Evolutionary conservation across 1,139 yeast species (phyloP), one percentile per base, ranked within the genome.

Genomic region (Pichia sp.): DNA sequence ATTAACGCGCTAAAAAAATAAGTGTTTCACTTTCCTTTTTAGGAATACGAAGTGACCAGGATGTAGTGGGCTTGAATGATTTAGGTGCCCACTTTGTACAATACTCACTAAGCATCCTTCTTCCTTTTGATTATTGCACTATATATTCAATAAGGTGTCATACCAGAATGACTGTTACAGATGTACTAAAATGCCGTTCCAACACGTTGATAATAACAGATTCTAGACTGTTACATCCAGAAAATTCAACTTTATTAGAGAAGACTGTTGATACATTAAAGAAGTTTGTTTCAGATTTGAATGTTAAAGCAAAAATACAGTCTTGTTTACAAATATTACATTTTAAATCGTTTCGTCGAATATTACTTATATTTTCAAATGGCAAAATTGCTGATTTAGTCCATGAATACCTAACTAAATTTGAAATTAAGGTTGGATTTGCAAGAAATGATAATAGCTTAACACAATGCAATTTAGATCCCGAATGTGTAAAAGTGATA

Each of bases 191-290:
- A 14, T 50, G 39, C 18, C 54, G 57, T n/a, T 62, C 68, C 2
- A 65, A 66, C 47, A 62, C 67, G 2, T 48, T 66, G 13, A 62
- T 66, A 14, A 51, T 66, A 5, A 64, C 67, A 5, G 69, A 63
- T 42, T 44, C 36, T 11, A 50, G 52, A 14, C 43, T 63, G 9
- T 34, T 62, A n/a, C 56, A 57, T 22, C 52, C 59, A 5, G 55
- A 54, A 8, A 60, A 64, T 47, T 49, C 45, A 22, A 62, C 62
- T 31, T 46, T 58, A 6, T 42, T 66, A 8, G 48, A 57, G 3
- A 59, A 58, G 33, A 53, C 66, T 5, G 33, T 65, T 6, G 45
- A 48, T 10, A 52, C 61, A n/a, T 45, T 68, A n/a, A 53, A 53
- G 3, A 51, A 49, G 4, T 49, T 62, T 25, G 44, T 54, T 4